These are phyloP conservation scores for Maudiozyma barnettii DNA, from an alignment of 805 yeast genomes.

Conservation along the genomic window DNA sequence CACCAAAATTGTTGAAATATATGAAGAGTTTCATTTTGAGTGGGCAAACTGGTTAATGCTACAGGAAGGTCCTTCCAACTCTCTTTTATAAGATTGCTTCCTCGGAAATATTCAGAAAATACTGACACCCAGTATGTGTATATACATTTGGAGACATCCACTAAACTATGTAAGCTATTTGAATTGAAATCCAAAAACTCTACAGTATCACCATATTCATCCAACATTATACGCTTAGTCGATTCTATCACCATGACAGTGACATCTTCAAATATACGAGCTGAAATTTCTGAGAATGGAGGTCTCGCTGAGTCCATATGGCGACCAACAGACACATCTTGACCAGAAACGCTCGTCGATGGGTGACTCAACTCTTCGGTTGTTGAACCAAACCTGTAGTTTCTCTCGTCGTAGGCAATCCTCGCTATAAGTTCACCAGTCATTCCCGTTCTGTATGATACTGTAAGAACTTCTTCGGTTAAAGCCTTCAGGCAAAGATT, in stretches of 20 bases:
- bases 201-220: constrained; percentile 47
- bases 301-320: not conserved
- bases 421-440: constrained; percentile 39
- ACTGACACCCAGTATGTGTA: constrained; percentile 46
- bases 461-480: constrained; percentile 54
- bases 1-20: constrained; percentile 47
- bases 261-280: constrained; percentile 34
- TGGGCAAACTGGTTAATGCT: constrained; percentile 25
- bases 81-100: constrained; percentile 12
- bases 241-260: constrained; percentile 35
- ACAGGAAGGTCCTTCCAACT: constrained; percentile 24
- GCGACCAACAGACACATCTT: not conserved
- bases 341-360: not conserved
- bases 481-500: constrained; percentile 75
- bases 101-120: constrained; percentile 41
- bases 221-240: constrained; percentile 42
- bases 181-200: constrained; percentile 42
- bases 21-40: constrained; percentile 19
- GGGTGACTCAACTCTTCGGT: not conserved
- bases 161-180: constrained; percentile 28
- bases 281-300: constrained; percentile 1
- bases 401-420: constrained; percentile 32
- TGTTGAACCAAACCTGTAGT: constrained; percentile 13
- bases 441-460: constrained; percentile 39
- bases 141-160: constrained; percentile 36